Base-by-base conservation (phyloP, 2,329 filamentous ascomycete species). In the Colletotrichum sansevieriae region DNA sequence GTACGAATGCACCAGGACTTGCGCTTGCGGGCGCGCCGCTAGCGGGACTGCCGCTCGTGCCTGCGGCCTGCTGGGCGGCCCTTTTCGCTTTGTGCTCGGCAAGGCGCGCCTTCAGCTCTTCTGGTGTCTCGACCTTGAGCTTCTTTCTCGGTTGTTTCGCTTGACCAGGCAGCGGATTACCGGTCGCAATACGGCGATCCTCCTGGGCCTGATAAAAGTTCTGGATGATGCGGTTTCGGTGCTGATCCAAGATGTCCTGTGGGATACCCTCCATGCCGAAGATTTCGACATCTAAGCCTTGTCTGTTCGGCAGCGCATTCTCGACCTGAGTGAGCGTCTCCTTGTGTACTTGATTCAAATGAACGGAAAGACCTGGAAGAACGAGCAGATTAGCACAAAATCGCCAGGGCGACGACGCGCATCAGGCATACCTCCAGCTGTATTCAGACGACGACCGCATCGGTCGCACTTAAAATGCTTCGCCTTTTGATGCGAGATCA, bases 341-440 rank as follows among this genome's bases (percentile, higher is more conserved):
- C 80, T 99, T 99, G 84, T 99, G 96, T 55, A 99, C 96, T 80
- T 99, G 96, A 78, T 95, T 97, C 93, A 98, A 92, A 79, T 99
- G 96, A 63, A 99, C 96, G 41, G 92, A 93, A 70, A 99, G 89
- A 84, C 96, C 94, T 97, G 73, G 20, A 59, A 70, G 25, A 35
- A 20, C 10, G 41, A 61, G 72, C 41, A 71, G 57, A 46, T 70
- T 63, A 72, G 63, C 46, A 29, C 22, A 41, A 70, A 41, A 25
- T 47, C 22, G 15, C 49, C 61, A 4, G 20, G 55, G 1, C 11
- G 35, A 25, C 11, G 37, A 47, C 51, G 57, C 9, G 56, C 20
- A 33, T 55, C 49, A 37, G 13, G 78, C 88, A 76, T 81, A 97
- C 94, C 96, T 87, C 96, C 96, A 47, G 95, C 95, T 1, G 96